Conservation (phyloP, 345 rosid species). For the Rhodomyrtus tomentosa region DNA sequence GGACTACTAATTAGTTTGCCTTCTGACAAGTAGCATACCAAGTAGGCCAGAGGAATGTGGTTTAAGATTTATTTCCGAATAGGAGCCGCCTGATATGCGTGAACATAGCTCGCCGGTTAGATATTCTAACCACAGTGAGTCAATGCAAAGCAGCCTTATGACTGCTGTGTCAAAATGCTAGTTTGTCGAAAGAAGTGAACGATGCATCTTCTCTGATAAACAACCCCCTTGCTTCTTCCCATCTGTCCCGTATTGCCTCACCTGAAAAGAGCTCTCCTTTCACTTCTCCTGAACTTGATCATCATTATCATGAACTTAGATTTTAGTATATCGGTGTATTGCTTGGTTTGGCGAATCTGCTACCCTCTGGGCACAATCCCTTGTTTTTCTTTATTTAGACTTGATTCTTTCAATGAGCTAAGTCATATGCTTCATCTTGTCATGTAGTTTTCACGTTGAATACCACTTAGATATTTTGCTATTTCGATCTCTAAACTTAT, state of each 20-base stretch:
- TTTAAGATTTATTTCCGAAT: not conserved
- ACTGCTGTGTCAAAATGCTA: not conserved
- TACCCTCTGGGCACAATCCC: not conserved
- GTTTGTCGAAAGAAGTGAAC: not conserved
- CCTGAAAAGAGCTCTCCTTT: not conserved
- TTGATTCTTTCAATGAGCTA: not conserved
- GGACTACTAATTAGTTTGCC: not conserved
- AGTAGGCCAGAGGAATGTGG: not conserved
- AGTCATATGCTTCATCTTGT: not conserved
- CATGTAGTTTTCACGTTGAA: not conserved
- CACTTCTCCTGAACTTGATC: not conserved
- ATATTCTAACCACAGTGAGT: not conserved
- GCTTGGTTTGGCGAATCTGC: not conserved
- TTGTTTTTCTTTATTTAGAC: not conserved
- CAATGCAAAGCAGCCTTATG: not conserved
- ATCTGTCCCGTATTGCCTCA: not conserved
- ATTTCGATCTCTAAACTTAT: not conserved
- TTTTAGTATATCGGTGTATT: not conserved
- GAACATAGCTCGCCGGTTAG: not conserved
- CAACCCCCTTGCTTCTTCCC: not conserved
- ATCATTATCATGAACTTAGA: not conserved
- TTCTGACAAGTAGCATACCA: not conserved
- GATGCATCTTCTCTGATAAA: not conserved
- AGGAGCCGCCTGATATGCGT: not conserved
- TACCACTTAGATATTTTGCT: not conserved